A percentile compares a stretch with the other conserved stretches of the same genome.
These are phyloP conservation scores for Termitomyces sp. DNA, from an alignment of 1,284 basidiomycete genomes.

Conservation along the genomic window DNA sequence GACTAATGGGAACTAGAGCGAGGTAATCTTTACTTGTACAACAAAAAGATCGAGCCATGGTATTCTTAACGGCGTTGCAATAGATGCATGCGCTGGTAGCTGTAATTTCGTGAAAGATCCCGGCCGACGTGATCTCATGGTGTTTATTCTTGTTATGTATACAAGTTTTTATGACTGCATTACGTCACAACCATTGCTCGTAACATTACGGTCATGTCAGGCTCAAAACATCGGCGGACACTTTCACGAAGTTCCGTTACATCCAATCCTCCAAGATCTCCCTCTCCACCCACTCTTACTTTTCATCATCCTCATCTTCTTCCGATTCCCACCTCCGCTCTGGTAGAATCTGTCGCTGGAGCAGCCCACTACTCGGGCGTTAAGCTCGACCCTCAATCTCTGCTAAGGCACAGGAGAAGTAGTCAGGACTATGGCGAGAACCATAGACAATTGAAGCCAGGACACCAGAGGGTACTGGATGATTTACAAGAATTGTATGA, in stretches of 20 bases:
- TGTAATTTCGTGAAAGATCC: conserved; percentile 9
- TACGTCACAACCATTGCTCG: conserved; percentile 7
- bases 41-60: conserved; percentile 7
- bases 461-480: conserved; percentile 41
- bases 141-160: conserved; percentile 11
- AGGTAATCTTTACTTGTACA: conserved; percentile 17
- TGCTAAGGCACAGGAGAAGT: conserved; percentile 31
- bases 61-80: background rate
- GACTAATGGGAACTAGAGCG: conserved; percentile 39
- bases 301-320: conserved; percentile 43
- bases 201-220: conserved; percentile 20
- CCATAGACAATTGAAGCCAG: conserved; percentile 33
- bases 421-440: conserved; percentile 26
- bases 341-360: conserved; percentile 51
- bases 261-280: conserved; percentile 27
- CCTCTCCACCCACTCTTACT: conserved; percentile 38
- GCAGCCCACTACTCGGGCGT: conserved; percentile 55
- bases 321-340: conserved; percentile 44
- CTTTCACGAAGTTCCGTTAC: conserved; percentile 22
- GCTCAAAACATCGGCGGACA: conserved; percentile 22
- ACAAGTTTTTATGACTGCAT: background rate
- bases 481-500: conserved; percentile 60
- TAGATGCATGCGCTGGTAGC: conserved; percentile 6
- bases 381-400: conserved; percentile 31
- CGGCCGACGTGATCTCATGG: background rate